Base-by-base conservation (phyloP, 2,329 filamentous ascomycete genomes). In the Ceratocystis diversiconidia region DNA sequence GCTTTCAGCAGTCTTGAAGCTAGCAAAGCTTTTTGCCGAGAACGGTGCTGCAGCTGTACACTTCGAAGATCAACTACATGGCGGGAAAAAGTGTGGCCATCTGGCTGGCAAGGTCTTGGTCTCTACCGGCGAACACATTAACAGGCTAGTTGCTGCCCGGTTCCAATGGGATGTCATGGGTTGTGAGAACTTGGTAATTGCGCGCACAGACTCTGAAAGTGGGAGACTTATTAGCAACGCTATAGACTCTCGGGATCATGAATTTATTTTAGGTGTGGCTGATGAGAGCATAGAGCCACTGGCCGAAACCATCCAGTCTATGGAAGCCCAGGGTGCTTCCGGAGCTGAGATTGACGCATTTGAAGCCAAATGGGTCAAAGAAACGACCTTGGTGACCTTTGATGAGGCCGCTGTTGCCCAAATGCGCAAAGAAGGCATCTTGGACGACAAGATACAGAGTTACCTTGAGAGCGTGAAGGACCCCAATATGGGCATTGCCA, bases 111-210 rank as follows among this genome's bases (percentile, higher is more conserved):
- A 97, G 75, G 94, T 97, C 1, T 80, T 99, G 7, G 94, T 97
- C 2, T 92, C 94, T 0, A 85, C 92, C 0, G 89, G 91, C 68
- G 94, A 97, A 74, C 94, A 99, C 78, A 95, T 97, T 79, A 96
- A 96, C 78, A 87, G 94, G 32, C 84, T 99, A 3, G 86, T 91
- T 22, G 92, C 94, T 1, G 86, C 92, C 2, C 86, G 94, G 67
- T 96, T 96, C 78, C 94, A 99, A 73, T 99, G 92, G 92, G 94
- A 99, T 72, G 81, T 96, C 71, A 97, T 99, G 92, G 94, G 92
- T 60, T 86, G 85, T 63, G 94, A 99, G 78, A 97, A 95, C 74
- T 81, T 97, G 3, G 85, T 97, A 52, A 94, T 99, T 73, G 94
- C 94, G 2, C 86, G 94, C 66, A 97, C 94, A 1, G 94, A 99